Evolutionary conservation across 257 asterid genomes (phyloP), one percentile per base, ranked within the genome.

Genomic region (Jacaranda copaia): DNA sequence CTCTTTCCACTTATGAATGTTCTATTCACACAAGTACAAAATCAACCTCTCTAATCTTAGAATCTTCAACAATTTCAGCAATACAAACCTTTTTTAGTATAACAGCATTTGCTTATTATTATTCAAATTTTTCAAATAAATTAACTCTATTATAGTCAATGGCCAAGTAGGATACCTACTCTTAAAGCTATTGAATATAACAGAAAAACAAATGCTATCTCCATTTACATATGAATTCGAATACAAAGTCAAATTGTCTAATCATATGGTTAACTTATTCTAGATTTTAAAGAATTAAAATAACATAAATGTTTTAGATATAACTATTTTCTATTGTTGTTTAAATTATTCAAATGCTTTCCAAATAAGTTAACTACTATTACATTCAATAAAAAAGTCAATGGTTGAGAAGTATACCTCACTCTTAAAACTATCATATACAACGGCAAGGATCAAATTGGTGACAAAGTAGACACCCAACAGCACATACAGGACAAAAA

Each of bases 401-500:
- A 57, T 43, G 76, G 65, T 6, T 5, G 25, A 73, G 78, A 77
- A 77, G 69, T 60, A 46, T 89, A 96, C 99, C 99, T 93, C 93
- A 58, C 85, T 82, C 91, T 93, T 96, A 77, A 96, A 96, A 92
- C 99, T 96, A 81, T 96, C 98, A 60, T 96, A 96, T 6, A 96
- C 99, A 75, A 96, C 99, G 75, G 99, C 99, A 84, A 96, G 98
- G 74, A 96, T 83, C 96, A 96, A 88, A 82, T 96, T 96, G 89
- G 99, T 96, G 84, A 96, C 97, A 51, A 96, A 96, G 91, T 96
- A 96, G 79, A 96, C 98, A 19, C 98, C 99, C 87, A 93, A 79
- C 42, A 96, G 87, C 88, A 93, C 98, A 65, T 89, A 93, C 75
- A 96, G 87, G 83, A 93, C 95, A 72, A 96, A 93, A 85, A 93